These are phyloP conservation scores for Fusarium dlaminii DNA, from an alignment of 2,329 filamentous ascomycete species.

Conservation along the genomic window DNA sequence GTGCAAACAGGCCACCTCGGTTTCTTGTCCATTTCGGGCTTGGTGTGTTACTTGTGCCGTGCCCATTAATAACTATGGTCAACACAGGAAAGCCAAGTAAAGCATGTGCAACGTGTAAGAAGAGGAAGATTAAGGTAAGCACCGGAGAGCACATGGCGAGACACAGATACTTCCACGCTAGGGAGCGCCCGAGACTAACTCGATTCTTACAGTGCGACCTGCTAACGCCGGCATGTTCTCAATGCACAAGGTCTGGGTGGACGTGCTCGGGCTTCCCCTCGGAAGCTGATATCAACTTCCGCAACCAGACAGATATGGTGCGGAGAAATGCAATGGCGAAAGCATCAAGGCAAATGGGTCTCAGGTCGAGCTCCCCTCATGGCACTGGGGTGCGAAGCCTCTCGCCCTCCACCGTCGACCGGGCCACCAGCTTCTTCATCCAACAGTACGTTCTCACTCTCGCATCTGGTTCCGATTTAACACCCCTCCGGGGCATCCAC, in stretches of 20 bases:
- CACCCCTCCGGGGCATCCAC: neutral
- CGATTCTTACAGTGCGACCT: conserved; percentile 22
- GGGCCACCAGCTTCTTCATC: conserved; percentile 30
- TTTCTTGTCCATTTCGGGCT: too few species aligned
- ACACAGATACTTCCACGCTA: neutral
- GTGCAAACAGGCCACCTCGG: too few species aligned
- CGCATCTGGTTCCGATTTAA: neutral
- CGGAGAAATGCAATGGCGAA: too few species aligned
- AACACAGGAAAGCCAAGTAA: conserved; percentile 32
- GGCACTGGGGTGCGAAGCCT: too few species aligned
- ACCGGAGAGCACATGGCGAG: too few species aligned
- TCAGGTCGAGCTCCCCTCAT: too few species aligned
- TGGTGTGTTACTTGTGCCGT: too few species aligned
- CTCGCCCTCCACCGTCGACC: conserved; percentile 8
- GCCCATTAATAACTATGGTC: too few species aligned
- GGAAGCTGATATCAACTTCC: conserved; percentile 8
- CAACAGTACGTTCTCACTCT: conserved; percentile 14
- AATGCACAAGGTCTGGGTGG: conserved; percentile 29
- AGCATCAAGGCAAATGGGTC: too few species aligned
- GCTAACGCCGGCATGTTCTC: conserved; percentile 17
- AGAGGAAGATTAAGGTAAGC: conserved; percentile 32
- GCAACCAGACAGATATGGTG: conserved; percentile 11
- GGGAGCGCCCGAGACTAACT: neutral
- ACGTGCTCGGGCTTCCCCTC: conserved; percentile 25
- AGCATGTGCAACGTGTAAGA: conserved; percentile 30